These are phyloP conservation scores for Paxillus involutus DNA, from an alignment of 768 basidiomycete genomes.

Conservation along the genomic window DNA sequence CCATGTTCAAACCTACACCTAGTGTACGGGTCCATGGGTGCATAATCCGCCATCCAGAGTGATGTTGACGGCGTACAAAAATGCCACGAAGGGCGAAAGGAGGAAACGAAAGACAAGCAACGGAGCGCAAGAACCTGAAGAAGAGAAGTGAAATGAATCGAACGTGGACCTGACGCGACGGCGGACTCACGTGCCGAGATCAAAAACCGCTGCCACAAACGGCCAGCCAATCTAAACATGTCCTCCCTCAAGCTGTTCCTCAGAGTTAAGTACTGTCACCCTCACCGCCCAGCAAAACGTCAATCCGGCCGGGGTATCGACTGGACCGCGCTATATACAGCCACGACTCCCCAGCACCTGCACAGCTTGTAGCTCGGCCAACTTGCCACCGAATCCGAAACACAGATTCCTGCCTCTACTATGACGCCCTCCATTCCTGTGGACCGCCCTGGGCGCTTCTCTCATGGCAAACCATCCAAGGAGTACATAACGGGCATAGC, in stretches of 20 bases:
- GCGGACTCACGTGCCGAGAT: constrained; percentile 30
- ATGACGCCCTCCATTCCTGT: constrained; percentile 20
- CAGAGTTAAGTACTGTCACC: not conserved
- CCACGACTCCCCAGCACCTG: no score
- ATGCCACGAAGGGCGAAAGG: constrained; percentile 49
- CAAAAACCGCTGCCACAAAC: constrained; percentile 3
- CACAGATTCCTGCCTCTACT: no score
- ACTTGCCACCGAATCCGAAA: not conserved
- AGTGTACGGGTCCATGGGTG: constrained; percentile 63
- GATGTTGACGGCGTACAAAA: constrained; percentile 20
- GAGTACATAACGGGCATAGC: constrained; percentile 34
- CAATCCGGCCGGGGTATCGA: not conserved
- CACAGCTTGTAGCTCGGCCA: not conserved
- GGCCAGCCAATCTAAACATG: not conserved
- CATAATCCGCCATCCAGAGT: constrained; percentile 55
- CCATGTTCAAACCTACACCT: constrained; percentile 76
- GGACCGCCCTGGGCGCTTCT: constrained; percentile 4
- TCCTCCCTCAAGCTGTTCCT: no score
- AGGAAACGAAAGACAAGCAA: constrained; percentile 31
- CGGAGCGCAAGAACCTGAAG: constrained; percentile 24
- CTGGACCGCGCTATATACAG: no score
- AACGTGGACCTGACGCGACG: constrained; percentile 32
- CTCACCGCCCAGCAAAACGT: not conserved
- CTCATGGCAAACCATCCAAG: constrained; percentile 5
- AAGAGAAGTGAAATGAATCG: constrained; percentile 30